Percentiles rank a stretch among this genome's conserved stretches.
These are phyloP conservation scores for Rhodotorula sp. DNA, from an alignment of 1,284 basidiomycete species.

Conservation along the genomic window DNA sequence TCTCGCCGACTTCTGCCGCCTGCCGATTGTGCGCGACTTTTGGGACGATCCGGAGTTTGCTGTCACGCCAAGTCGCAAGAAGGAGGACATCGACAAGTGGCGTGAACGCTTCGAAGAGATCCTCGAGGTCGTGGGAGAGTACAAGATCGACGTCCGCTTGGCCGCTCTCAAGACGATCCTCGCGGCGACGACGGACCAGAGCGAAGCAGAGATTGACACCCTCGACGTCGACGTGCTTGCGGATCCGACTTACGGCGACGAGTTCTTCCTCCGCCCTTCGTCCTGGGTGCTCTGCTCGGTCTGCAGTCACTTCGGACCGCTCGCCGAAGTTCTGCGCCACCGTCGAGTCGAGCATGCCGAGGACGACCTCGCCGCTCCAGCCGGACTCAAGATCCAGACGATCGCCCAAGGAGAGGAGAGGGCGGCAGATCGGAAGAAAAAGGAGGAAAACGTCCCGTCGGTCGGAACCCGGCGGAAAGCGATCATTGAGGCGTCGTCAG, in stretches of 20 bases:
- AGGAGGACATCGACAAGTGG: not conserved
- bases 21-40: slow-evolving; percentile 11
- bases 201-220: not conserved
- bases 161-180: slow-evolving; percentile 13
- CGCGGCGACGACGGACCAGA: not conserved
- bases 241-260: slow-evolving; percentile 6
- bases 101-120: not conserved
- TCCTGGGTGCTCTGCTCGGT: slow-evolving; percentile 9
- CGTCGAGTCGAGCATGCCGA: not conserved
- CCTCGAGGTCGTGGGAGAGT: not conserved
- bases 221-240: slow-evolving; percentile 1
- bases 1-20: slow-evolving; percentile 1
- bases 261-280: slow-evolving; percentile 1
- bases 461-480: too few relatives aligned
- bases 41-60: not conserved
- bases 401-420: too few relatives aligned
- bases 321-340: not conserved
- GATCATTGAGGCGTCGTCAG: too few relatives aligned
- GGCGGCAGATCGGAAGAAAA: not conserved
- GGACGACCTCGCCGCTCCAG: too few relatives aligned
- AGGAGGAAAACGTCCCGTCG: too few relatives aligned
- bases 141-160: not conserved
- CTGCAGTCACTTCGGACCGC: not conserved
- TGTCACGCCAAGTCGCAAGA: not conserved
- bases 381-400: too few relatives aligned